Conservation (phyloP, 495 filamentous ascomycete species). For the Xylaria sp. region DNA sequence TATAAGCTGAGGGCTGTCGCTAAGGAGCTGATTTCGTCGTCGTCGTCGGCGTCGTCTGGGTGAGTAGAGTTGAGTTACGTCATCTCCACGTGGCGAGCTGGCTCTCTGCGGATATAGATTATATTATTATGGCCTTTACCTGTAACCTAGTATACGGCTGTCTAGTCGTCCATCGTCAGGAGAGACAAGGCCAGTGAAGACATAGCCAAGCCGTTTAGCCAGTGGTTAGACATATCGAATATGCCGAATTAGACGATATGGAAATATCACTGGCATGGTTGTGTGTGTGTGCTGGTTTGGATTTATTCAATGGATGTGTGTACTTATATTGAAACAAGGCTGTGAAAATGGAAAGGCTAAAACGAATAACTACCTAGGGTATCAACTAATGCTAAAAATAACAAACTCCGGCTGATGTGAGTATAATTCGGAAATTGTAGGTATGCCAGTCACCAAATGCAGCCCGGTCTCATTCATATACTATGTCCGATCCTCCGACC, state of each 20-base stretch:
- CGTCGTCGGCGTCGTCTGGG: too few relatives aligned
- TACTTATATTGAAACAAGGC: background rate
- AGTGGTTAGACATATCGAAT: background rate
- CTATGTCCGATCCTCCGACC: background rate
- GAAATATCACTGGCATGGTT: background rate
- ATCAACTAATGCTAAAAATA: background rate
- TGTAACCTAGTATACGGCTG: background rate
- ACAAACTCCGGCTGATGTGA: background rate
- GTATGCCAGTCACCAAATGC: background rate
- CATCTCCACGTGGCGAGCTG: background rate
- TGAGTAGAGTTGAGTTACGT: background rate
- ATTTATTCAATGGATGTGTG: background rate
- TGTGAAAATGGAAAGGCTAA: background rate
- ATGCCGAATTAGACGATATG: background rate
- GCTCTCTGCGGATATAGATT: background rate
- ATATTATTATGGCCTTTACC: background rate
- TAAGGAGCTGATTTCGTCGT: constrained; percentile 34
- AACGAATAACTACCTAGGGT: background rate
- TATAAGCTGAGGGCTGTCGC: constrained; percentile 77
- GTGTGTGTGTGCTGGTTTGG: background rate
- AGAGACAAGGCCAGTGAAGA: background rate
- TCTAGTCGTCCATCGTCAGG: background rate
- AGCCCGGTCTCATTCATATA: background rate
- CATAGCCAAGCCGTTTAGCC: background rate
- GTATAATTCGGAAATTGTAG: background rate